Percentiles rank a stretch among this genome's conserved stretches.
phyloP scores from a whole-genome alignment of 169 alveolate species.

The Amoebophrya sp. region DNA sequence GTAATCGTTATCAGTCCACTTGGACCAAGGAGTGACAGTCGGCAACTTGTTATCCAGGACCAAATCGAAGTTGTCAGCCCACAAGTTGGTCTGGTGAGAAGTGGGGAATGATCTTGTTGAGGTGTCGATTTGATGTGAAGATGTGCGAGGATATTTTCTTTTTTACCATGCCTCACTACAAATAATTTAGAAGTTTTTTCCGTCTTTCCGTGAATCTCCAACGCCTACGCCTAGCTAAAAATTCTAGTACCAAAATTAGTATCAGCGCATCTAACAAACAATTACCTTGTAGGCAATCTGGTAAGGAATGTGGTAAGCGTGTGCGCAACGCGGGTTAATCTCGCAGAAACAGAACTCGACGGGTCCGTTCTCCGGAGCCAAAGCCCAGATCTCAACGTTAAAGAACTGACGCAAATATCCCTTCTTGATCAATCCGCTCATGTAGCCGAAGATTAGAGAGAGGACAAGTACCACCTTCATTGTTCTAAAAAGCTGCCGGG shows the following conservation, averaged over 20 bases:
- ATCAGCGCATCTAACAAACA: too few relatives aligned
- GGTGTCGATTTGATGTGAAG: too few relatives aligned
- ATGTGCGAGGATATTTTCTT: too few relatives aligned
- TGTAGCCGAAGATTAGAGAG: neutral
- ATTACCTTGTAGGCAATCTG: conserved; percentile 18
- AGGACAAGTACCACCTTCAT: too few relatives aligned
- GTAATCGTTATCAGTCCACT: conserved; percentile 9
- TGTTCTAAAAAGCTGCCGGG: too few relatives aligned
- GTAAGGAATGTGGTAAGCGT: conserved; percentile 17
- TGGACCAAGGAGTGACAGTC: neutral
- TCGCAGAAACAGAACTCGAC: conserved; percentile 17
- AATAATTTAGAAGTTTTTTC: too few relatives aligned
- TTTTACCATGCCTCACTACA: too few relatives aligned
- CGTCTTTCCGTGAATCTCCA: too few relatives aligned
- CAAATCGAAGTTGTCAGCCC: conserved; percentile 18
- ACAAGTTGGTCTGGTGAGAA: conserved; percentile 19
- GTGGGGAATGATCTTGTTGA: too few relatives aligned
- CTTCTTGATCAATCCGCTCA: neutral
- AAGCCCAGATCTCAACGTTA: conserved; percentile 4
- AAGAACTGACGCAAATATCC: neutral
- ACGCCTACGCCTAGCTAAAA: too few relatives aligned
- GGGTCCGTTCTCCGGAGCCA: neutral
- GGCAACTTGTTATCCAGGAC: neutral
- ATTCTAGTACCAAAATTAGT: too few relatives aligned
- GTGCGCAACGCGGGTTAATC: conserved; percentile 25